Evolutionary conservation across 2,329 filamentous ascomycete genomes (phyloP).

Genomic region (Dendrostoma leiphaemia): DNA sequence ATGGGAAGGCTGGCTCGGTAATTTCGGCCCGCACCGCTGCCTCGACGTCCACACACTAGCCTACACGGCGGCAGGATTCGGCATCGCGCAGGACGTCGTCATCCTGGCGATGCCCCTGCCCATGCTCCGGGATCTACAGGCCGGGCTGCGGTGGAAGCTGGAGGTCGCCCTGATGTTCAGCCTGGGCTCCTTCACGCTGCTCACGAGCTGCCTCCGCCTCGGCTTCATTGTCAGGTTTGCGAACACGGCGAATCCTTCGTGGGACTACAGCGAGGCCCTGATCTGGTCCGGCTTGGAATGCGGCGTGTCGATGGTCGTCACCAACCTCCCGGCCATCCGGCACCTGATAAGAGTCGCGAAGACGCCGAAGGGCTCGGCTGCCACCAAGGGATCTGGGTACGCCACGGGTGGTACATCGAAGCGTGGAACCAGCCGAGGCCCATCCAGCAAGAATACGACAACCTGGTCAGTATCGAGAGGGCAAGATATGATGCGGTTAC

Average conservation of each 20-base stretch:
- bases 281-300: constrained; percentile 43
- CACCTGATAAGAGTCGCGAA: constrained; percentile 22
- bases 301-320: constrained; percentile 38
- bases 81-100: constrained; percentile 33
- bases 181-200: constrained; percentile 34
- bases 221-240: constrained; percentile 32
- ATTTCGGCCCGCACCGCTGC: constrained; percentile 25
- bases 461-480: background rate
- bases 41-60: constrained; percentile 31
- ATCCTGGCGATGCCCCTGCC: constrained; percentile 34
- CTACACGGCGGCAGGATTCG: constrained; percentile 28
- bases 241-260: constrained; percentile 34
- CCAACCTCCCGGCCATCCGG: constrained; percentile 38
- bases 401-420: no score
- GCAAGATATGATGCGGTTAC: constrained; percentile 3
- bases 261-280: constrained; percentile 38
- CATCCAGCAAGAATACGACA: no score
- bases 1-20: constrained; percentile 33
- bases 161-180: constrained; percentile 35
- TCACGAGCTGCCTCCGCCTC: constrained; percentile 35
- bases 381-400: constrained; percentile 8
- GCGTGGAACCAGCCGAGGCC: no score
- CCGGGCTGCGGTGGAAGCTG: constrained; percentile 23
- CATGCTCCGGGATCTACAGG: constrained; percentile 28
- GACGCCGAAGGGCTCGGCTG: constrained; percentile 11